Percentiles rank a stretch among this genome's conserved stretches.
phyloP scores from a whole-genome alignment of 2,329 filamentous ascomycete genomes.

The Cladobotryum mycophilum region DNA sequence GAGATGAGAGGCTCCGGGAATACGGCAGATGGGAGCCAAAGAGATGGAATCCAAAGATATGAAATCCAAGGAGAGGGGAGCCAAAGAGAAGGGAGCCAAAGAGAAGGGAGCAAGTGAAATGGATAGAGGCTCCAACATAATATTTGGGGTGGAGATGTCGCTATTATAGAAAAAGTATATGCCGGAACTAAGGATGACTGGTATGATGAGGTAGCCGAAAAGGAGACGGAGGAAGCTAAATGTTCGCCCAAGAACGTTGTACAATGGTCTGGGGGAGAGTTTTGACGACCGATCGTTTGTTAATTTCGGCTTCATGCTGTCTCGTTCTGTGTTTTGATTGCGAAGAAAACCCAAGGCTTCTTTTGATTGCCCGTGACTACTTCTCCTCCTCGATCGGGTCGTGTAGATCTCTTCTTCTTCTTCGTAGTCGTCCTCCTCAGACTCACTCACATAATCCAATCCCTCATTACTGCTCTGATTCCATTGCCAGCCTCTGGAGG shows the following conservation, averaged over 20 bases:
- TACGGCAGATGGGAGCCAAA: slow-evolving; percentile 61
- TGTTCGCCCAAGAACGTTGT: slow-evolving; percentile 14
- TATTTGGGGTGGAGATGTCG: slow-evolving; percentile 53
- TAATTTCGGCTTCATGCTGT: background rate
- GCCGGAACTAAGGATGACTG: slow-evolving; percentile 56
- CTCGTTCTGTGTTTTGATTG: background rate
- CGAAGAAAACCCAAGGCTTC: background rate
- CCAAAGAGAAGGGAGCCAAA: slow-evolving; percentile 61
- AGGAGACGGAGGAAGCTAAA: slow-evolving; percentile 52
- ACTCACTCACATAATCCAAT: background rate
- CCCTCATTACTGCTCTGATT: background rate
- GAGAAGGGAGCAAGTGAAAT: slow-evolving; percentile 53
- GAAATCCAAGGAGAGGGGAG: slow-evolving; percentile 50
- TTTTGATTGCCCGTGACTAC: background rate
- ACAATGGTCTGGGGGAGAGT: slow-evolving; percentile 10
- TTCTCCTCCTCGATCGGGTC: background rate
- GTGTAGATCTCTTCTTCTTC: background rate
- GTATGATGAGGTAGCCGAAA: slow-evolving; percentile 56
- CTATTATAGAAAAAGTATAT: slow-evolving; percentile 55
- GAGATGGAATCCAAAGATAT: slow-evolving; percentile 44
- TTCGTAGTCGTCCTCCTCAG: background rate
- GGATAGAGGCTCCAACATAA: slow-evolving; percentile 54
- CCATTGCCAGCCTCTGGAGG: background rate
- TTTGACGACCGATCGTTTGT: background rate
- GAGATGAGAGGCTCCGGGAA: slow-evolving; percentile 59